Conservation (phyloP, 306 rosid genomes). For the Vicia villosa region DNA sequence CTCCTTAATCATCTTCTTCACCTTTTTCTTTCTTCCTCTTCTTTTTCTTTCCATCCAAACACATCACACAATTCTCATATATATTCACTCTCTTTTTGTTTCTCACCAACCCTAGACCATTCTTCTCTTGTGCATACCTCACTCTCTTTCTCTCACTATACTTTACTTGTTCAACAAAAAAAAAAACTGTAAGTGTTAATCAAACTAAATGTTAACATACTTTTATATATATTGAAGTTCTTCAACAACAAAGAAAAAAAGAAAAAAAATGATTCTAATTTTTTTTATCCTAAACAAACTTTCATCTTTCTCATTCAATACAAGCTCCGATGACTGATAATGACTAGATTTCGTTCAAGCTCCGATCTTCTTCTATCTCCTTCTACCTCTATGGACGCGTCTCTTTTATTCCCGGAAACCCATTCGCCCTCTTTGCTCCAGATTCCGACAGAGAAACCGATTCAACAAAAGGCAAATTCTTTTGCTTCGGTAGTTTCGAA, state of each 20-base stretch:
- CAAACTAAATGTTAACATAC: constrained; percentile 18
- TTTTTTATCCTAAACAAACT: too few relatives aligned
- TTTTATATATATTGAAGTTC: constrained; percentile 29
- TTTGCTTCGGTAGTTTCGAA: too few relatives aligned
- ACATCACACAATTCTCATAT: constrained; percentile 38
- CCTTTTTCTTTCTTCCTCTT: background rate
- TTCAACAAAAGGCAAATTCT: too few relatives aligned
- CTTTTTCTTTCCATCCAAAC: background rate
- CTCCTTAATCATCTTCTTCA: background rate
- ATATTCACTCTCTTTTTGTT: constrained; percentile 40
- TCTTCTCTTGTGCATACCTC: background rate
- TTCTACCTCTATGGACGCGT: too few relatives aligned
- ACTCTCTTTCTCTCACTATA: background rate
- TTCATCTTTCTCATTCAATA: too few relatives aligned
- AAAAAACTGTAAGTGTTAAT: constrained; percentile 35
- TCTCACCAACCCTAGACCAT: constrained; percentile 39
- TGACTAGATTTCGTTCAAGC: too few relatives aligned
- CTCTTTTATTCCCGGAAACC: too few relatives aligned
- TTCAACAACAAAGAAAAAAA: too few relatives aligned
- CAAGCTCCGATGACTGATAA: too few relatives aligned
- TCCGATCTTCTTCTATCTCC: too few relatives aligned
- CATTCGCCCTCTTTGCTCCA: too few relatives aligned
- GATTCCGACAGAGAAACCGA: too few relatives aligned
- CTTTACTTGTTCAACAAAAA: constrained; percentile 18
- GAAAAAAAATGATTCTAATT: background rate